Base-by-base conservation (phyloP, 2,329 filamentous ascomycete genomes). In the Alternaria sp. region DNA sequence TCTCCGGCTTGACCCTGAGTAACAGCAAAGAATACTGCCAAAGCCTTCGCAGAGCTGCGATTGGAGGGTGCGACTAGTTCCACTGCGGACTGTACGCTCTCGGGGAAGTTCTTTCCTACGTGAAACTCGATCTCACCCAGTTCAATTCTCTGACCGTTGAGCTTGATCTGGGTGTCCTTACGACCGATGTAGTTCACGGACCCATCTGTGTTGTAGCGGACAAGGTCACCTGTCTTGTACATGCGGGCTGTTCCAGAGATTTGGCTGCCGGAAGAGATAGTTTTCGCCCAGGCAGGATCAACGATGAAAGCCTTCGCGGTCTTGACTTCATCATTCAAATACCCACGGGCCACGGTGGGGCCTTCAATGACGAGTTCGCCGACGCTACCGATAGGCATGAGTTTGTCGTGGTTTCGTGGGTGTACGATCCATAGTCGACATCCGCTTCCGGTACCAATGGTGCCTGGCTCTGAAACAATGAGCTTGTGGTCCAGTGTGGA, bases 351-450 rank as follows among this genome's bases (percentile, higher is more conserved):
- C 5, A 81, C 71, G 40, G 74, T 85, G 1, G 84, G 84, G 0
- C 87, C 86, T 63, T 88, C 86, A 11, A 79, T 65, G 15, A 77
- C 46, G 9, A 79, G 64, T 43, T 79, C 77, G 12, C 77, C 77
- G 13, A 76, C 67, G 46, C 62, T 70, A 3, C 77, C 77, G 17
- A 77, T 54, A 9, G 76, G 73, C 69, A 77, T 73, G 15, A 78
- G 69, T 43, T 72, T 74, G 36, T 82, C 69, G 19, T 77, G 74
- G 25, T 82, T 73, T 7, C 71, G 64, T 5, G 81, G 78, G 51
- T 84, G 78, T 6, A 82, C 76, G 23, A 85, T 67, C 80, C 82
- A 84, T 1, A 72, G 51, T 15, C 75, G 70, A 52, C 69, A 72
- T 36, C 73, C 79, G 9, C 75, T 71, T 25, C 73, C 71, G 45